Base-by-base conservation (phyloP, 345 rosid species). In the Moricandia moricandioides region DNA sequence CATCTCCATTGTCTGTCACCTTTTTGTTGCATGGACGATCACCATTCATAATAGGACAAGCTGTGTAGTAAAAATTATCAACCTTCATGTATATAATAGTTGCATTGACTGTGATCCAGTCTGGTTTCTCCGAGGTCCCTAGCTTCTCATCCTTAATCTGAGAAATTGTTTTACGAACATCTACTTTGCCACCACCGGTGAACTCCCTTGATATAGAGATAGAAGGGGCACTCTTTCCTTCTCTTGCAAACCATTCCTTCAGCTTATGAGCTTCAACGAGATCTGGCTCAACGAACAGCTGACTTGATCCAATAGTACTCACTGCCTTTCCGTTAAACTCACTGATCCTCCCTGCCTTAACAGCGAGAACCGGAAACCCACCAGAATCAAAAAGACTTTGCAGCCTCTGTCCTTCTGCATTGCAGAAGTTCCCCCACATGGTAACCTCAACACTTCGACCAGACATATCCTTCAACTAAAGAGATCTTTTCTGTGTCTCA, bases 41-140 rank as follows among this genome's bases (percentile, higher is more conserved):
- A 14, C 95, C 97, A 70, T 82, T 81, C 83, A 84, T 84, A 43
- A 84, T 54, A 29, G 98, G 98, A 81, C 98, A 91, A 67, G 95
- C 98, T 29, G 90, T 84, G 77, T 94, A 94, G 78, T 90, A 91
- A 86, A 94, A 91, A 62, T 76, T 94, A 40, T 94, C 98, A 47
- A 77, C 10, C 82, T 91, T 91, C 62, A 88, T 72, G 76, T 16
- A 94, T 68, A 80, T 59, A 66, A 89, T 73, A 8, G 96, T 85
- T 10, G 91, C 97, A 64, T 65, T 76, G 26, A 89, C 85, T 49
- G 89, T 83, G 52, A 94, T 85, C 96, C 97, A 94, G 81, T 94
- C 98, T 14, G 97, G 91, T 78, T 89, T 94, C 58, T 91, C 96
- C 18, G 97, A 89, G n/a, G 94, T 91, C 62, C 97, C 98, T 35